These are phyloP conservation scores for Madurella fahalii DNA, from an alignment of 2,329 filamentous ascomycete species.

Conservation along the genomic window DNA sequence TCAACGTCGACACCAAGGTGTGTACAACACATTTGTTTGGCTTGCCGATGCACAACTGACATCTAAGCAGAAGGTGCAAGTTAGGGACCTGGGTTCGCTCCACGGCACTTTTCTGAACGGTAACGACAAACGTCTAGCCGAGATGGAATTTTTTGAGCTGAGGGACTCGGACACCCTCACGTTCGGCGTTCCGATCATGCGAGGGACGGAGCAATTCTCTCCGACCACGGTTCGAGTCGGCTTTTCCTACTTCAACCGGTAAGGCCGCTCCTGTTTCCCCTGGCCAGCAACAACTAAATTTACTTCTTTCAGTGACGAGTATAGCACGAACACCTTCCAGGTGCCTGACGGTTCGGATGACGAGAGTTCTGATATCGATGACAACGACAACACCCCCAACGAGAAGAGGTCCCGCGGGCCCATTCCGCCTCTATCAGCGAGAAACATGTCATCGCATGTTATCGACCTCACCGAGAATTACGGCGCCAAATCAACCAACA, in stretches of 20 bases:
- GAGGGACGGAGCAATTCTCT: constrained; percentile 30
- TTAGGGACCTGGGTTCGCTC: constrained; percentile 47
- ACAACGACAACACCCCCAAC: constrained; percentile 6
- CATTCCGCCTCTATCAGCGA: neutral
- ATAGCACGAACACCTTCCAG: constrained; percentile 22
- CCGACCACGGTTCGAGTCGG: constrained; percentile 29
- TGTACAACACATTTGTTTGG: constrained; percentile 5
- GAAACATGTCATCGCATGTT: neutral
- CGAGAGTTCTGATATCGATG: constrained; percentile 18
- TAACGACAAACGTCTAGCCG: constrained; percentile 20
- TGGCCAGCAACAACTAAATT: constrained; percentile 2
- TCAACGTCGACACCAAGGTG: constrained; percentile 45
- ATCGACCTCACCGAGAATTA: constrained; percentile 21
- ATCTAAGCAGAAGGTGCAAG: constrained; percentile 37
- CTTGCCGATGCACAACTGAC: constrained; percentile 25
- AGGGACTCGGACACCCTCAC: constrained; percentile 35
- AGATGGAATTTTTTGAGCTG: constrained; percentile 23
- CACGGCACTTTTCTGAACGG: constrained; percentile 50
- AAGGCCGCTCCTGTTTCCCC: constrained; percentile 10
- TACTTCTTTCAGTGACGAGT: neutral
- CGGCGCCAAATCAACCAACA: neutral
- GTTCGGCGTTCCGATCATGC: constrained; percentile 40
- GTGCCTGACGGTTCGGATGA: constrained; percentile 28
- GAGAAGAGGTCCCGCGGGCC: neutral
- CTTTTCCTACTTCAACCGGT: constrained; percentile 21